Evolutionary conservation across 2,329 filamentous ascomycete species (phyloP).

Genomic region (Hymenoscyphus fructigenus): DNA sequence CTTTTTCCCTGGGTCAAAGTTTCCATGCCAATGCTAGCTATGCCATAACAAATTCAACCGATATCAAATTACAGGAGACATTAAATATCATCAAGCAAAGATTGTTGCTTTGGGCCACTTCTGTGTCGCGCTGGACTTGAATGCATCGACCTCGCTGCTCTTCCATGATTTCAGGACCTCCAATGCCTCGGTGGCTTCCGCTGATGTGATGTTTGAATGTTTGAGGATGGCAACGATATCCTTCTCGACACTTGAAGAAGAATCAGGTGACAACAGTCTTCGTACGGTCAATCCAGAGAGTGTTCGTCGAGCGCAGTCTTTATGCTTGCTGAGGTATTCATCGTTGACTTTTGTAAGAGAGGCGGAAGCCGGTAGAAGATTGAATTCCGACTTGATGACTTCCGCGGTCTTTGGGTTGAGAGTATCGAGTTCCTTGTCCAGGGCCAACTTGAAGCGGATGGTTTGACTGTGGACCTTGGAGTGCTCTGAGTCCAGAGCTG

Average conservation of each 20-base stretch:
- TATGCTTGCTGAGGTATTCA: constrained; percentile 62
- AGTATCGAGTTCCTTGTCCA: constrained; percentile 52
- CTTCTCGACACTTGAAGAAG: constrained; percentile 57
- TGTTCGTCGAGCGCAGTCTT: constrained; percentile 59
- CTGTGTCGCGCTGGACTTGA: constrained; percentile 47
- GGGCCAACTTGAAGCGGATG: constrained; percentile 64
- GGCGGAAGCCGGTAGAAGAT: constrained; percentile 54
- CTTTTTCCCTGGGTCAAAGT: neutral
- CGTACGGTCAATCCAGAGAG: constrained; percentile 63
- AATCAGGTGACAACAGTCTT: constrained; percentile 56
- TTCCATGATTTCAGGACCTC: constrained; percentile 50
- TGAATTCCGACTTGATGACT: constrained; percentile 68
- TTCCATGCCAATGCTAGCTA: constrained; percentile 5
- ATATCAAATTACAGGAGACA: neutral
- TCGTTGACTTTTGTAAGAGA: constrained; percentile 66
- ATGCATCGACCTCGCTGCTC: constrained; percentile 48
- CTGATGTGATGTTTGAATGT: constrained; percentile 49
- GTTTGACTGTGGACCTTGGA: constrained; percentile 75
- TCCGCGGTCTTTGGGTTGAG: constrained; percentile 60
- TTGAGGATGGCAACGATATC: constrained; percentile 61
- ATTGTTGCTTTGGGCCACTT: constrained; percentile 42
- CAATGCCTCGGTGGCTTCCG: constrained; percentile 57
- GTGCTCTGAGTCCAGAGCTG: constrained; percentile 66
- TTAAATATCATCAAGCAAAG: constrained; percentile 20
- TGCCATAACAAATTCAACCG: constrained; percentile 3